Percentiles rank a stretch among this genome's conserved stretches.
These are phyloP conservation scores for Nigrospora sphaerica DNA, from an alignment of 2,329 filamentous ascomycete species.

Conservation along the genomic window DNA sequence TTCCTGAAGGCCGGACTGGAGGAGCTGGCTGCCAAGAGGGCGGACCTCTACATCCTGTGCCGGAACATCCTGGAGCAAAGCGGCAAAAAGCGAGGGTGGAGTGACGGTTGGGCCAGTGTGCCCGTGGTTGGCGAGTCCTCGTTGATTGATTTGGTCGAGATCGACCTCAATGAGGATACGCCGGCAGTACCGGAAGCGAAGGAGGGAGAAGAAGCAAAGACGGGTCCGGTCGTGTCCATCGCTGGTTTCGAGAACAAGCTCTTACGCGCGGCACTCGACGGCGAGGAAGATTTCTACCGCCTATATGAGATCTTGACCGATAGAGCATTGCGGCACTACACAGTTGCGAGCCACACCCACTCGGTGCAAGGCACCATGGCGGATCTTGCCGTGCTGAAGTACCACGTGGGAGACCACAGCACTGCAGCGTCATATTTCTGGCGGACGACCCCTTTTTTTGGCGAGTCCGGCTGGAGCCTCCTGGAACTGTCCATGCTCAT, in stretches of 20 bases:
- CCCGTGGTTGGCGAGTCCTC: conserved; percentile 38
- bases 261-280: conserved; percentile 54
- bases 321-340: conserved; percentile 75
- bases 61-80: conserved; percentile 71
- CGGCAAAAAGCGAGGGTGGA: conserved; percentile 68
- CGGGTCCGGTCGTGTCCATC: conserved; percentile 16
- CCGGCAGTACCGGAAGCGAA: conserved; percentile 13
- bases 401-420: conserved; percentile 64
- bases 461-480: conserved; percentile 67
- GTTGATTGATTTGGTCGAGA: conserved; percentile 46
- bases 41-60: conserved; percentile 74
- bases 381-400: conserved; percentile 82
- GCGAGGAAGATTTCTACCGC: conserved; percentile 56
- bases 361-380: conserved; percentile 72
- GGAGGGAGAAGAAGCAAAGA: conserved; percentile 9
- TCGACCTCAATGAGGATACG: conserved; percentile 40
- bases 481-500: conserved; percentile 79
- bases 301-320: conserved; percentile 75
- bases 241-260: conserved; percentile 48
- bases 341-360: conserved; percentile 69
- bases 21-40: conserved; percentile 74
- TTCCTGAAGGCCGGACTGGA: conserved; percentile 63
- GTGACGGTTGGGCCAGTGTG: conserved; percentile 64
- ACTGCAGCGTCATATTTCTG: conserved; percentile 73
- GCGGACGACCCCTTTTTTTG: conserved; percentile 71